A percentile compares a stretch with the other conserved stretches of the same genome.
These are phyloP conservation scores for Citrullus mucosospermus DNA, from an alignment of 306 rosid species.

Conservation along the genomic window DNA sequence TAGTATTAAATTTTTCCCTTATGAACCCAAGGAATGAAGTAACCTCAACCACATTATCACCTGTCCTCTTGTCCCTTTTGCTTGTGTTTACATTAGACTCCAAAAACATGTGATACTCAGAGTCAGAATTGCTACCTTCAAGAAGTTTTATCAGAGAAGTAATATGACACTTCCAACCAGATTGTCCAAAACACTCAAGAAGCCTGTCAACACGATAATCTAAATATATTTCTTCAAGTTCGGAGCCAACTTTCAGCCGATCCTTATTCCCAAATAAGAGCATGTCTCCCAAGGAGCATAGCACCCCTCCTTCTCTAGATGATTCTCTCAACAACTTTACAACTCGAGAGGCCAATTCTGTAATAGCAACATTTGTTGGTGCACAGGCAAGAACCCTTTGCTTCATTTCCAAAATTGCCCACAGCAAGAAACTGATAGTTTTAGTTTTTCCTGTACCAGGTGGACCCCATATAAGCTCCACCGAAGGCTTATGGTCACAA, in stretches of 20 bases:
- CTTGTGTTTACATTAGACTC: slow-evolving; percentile 23
- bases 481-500: slow-evolving; percentile 21
- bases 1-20: slow-evolving; percentile 26
- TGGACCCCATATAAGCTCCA: slow-evolving; percentile 83
- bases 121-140: slow-evolving; percentile 42
- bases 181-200: slow-evolving; percentile 30
- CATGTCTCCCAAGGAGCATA: slow-evolving; percentile 41
- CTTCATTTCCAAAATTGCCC: slow-evolving; percentile 28
- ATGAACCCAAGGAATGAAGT: slow-evolving; percentile 44
- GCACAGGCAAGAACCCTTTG: slow-evolving; percentile 61
- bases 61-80: background rate
- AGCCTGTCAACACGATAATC: slow-evolving; percentile 54
- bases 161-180: slow-evolving; percentile 49
- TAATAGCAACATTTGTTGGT: slow-evolving; percentile 70
- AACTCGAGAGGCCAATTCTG: slow-evolving; percentile 45
- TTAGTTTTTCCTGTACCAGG: slow-evolving; percentile 87
- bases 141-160: slow-evolving; percentile 41
- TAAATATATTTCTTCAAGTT: slow-evolving; percentile 41
- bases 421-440: slow-evolving; percentile 38
- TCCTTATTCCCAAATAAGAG: slow-evolving; percentile 60
- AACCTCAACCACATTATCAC: slow-evolving; percentile 1
- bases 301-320: slow-evolving; percentile 6
- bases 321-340: slow-evolving; percentile 33
- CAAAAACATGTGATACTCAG: slow-evolving; percentile 32
- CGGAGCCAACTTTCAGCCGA: slow-evolving; percentile 42